Conservation (phyloP, 805 yeast species). For the Yarrowia sp. region DNA sequence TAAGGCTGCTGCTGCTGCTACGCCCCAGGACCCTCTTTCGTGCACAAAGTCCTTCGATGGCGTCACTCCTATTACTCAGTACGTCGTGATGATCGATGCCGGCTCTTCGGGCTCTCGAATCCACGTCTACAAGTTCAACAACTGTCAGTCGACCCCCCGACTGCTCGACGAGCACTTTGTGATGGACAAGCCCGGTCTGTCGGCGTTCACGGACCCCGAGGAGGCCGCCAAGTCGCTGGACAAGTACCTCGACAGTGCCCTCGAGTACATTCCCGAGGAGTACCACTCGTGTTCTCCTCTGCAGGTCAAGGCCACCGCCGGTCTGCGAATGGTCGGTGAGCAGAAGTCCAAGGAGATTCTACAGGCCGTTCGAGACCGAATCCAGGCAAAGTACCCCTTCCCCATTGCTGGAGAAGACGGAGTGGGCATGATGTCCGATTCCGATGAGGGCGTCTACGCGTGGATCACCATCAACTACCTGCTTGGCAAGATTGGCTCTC, state of each 20-base stretch:
- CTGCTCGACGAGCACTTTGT: slow-evolving; percentile 81
- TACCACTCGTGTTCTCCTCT: slow-evolving; percentile 85
- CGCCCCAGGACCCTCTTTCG: slow-evolving; percentile 30
- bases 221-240: slow-evolving; percentile 94
- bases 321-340: slow-evolving; percentile 83
- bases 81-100: slow-evolving; percentile 94
- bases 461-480: slow-evolving; percentile 97
- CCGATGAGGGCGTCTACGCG: slow-evolving; percentile 97
- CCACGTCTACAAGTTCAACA: slow-evolving; percentile 90
- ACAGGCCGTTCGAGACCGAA: slow-evolving; percentile 73
- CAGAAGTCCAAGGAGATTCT: slow-evolving; percentile 75
- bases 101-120: slow-evolving; percentile 98
- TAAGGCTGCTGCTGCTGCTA: not conserved
- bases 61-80: slow-evolving; percentile 58
- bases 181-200: slow-evolving; percentile 89
- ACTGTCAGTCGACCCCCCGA: slow-evolving; percentile 83
- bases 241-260: slow-evolving; percentile 76
- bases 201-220: slow-evolving; percentile 68
- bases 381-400: slow-evolving; percentile 86
- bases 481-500: slow-evolving; percentile 89
- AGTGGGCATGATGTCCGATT: slow-evolving; percentile 91
- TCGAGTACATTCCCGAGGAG: slow-evolving; percentile 75
- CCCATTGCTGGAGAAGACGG: slow-evolving; percentile 89
- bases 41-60: slow-evolving; percentile 53
- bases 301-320: slow-evolving; percentile 98